Percentiles rank a stretch among this genome's conserved stretches.
Conservation (phyloP, 108 stramenopile species). For the Bacterosira constricta region DNA sequence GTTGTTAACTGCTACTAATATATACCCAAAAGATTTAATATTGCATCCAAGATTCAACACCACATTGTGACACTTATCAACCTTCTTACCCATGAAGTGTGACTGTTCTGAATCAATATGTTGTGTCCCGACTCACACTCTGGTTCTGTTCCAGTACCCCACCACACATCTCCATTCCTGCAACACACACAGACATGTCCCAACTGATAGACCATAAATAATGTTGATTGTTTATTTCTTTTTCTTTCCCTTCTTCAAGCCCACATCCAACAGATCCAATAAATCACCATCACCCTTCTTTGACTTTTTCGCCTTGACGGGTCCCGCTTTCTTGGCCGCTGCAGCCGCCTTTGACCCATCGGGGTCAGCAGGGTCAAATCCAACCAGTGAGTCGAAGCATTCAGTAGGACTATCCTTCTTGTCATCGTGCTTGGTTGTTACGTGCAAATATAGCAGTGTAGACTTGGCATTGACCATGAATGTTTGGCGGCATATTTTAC, state of each 20-base stretch:
- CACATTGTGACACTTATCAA: no score
- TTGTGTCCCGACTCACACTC: no score
- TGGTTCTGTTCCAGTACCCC: no score
- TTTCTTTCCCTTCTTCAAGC: slow-evolving; percentile 65
- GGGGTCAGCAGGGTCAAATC: slow-evolving; percentile 83
- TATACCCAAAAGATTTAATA: no score
- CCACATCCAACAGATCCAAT: slow-evolving; percentile 58
- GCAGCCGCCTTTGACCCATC: slow-evolving; percentile 44
- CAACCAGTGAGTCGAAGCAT: slow-evolving; percentile 73
- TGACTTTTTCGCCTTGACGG: slow-evolving; percentile 57
- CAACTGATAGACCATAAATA: no score
- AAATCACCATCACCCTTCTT: slow-evolving; percentile 55
- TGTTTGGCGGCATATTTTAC: slow-evolving; percentile 81
- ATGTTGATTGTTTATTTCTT: slow-evolving; percentile 3
- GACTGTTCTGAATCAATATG: no score
- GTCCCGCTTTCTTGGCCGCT: slow-evolving; percentile 21
- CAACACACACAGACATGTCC: no score
- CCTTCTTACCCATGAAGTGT: no score
- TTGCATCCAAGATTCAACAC: no score
- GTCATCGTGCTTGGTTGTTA: slow-evolving; percentile 75
- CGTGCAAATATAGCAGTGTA: slow-evolving; percentile 73
- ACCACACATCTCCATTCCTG: no score
- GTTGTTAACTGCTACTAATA: no score
- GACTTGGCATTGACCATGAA: slow-evolving; percentile 89
- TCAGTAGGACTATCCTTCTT: slow-evolving; percentile 47